Percentiles rank a stretch among this genome's conserved stretches.
Conservation (phyloP, 1,284 basidiomycete species). For the Afroboletus lepidellus region DNA sequence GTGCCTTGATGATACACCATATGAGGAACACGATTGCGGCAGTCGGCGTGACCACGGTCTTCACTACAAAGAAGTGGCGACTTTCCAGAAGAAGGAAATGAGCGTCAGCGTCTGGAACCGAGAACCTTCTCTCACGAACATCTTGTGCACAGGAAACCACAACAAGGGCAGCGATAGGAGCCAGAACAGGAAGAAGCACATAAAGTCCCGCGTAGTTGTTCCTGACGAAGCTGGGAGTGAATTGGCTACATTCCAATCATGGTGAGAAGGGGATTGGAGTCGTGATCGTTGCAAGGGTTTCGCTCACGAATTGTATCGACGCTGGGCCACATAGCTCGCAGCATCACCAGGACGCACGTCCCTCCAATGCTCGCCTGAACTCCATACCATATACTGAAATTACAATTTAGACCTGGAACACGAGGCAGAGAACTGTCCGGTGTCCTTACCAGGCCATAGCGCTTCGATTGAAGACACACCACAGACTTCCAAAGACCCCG, state of each 20-base stretch:
- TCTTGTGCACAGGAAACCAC: slow-evolving; percentile 79
- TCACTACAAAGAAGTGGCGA: slow-evolving; percentile 79
- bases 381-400: slow-evolving; percentile 68
- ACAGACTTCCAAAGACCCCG: slow-evolving; percentile 79
- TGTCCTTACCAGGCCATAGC: slow-evolving; percentile 69
- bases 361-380: slow-evolving; percentile 83
- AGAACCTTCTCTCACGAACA: slow-evolving; percentile 44
- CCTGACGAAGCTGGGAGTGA: slow-evolving; percentile 66
- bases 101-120: slow-evolving; percentile 8
- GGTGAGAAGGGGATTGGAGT: slow-evolving; percentile 7
- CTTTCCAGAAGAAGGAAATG: slow-evolving; percentile 36
- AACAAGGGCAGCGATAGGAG: slow-evolving; percentile 76
- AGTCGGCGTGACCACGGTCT: slow-evolving; percentile 70
- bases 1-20: slow-evolving; percentile 79
- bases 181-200: slow-evolving; percentile 89
- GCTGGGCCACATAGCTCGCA: slow-evolving; percentile 71
- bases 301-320: slow-evolving; percentile 65
- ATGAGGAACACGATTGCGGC: slow-evolving; percentile 79
- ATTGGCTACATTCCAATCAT: slow-evolving; percentile 23
- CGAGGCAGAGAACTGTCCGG: slow-evolving; percentile 22
- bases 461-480: slow-evolving; percentile 81
- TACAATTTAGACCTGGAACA: slow-evolving; percentile 18
- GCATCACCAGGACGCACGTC: slow-evolving; percentile 70
- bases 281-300: background rate
- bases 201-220: slow-evolving; percentile 66